These are phyloP conservation scores for Kwoniella shandongensis DNA, from an alignment of 768 basidiomycete species.

Conservation along the genomic window DNA sequence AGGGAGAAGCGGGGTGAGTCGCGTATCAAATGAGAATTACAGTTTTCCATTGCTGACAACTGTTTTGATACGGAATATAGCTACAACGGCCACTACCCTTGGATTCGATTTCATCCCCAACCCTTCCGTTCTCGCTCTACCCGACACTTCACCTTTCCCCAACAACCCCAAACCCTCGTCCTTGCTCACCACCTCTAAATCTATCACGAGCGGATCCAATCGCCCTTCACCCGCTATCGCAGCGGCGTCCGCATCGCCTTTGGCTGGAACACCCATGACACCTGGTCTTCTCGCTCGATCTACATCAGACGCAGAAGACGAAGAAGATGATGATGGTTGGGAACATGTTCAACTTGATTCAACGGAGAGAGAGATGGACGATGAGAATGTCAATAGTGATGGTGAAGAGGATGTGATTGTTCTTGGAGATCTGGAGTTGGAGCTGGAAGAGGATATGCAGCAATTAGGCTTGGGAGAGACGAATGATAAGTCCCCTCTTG, in stretches of 20 bases:
- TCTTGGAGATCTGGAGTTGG: conserved; percentile 37
- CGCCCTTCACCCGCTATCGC: conserved; percentile 1
- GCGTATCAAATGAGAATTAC: neutral
- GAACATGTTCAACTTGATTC: conserved; percentile 17
- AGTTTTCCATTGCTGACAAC: too few relatives aligned
- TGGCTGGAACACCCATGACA: conserved; percentile 22
- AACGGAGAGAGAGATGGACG: neutral
- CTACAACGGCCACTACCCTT: conserved; percentile 41
- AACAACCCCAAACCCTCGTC: neutral
- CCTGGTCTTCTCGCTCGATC: conserved; percentile 18
- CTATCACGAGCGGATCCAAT: neutral
- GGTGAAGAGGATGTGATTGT: conserved; percentile 41
- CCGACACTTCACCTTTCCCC: conserved; percentile 14
- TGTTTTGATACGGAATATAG: conserved; percentile 12
- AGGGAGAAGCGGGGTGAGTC: conserved; percentile 43
- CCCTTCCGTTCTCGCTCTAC: conserved; percentile 36
- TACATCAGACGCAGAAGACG: conserved; percentile 17
- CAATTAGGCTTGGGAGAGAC: too few relatives aligned
- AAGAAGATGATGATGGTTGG: conserved; percentile 26
- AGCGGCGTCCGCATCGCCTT: neutral
- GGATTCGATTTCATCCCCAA: conserved; percentile 49
- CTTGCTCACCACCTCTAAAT: conserved; percentile 11
- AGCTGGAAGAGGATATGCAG: conserved; percentile 10
- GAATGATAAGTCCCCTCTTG: too few relatives aligned
- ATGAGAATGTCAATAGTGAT: conserved; percentile 17